Base-by-base conservation (phyloP, 1,284 basidiomycete species). In the Papiliotrema fonsecae region DNA sequence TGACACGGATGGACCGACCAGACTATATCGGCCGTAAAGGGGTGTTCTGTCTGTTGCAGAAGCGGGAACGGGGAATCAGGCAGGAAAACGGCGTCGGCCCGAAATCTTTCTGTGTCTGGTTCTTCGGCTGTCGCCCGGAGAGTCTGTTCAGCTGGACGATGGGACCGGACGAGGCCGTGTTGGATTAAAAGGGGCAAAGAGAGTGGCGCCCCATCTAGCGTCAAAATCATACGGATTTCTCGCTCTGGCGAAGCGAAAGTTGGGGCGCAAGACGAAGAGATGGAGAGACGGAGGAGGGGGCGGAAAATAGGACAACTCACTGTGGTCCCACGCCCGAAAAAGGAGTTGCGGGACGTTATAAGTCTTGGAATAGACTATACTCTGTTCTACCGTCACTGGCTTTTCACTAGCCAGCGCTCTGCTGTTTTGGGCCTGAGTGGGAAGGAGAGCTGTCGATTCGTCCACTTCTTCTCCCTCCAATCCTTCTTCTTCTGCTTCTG, bases 1-100 rank as follows among this genome's bases (percentile, higher is more conserved):
- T 60, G 53, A 45, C 61, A 62, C 6, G 64, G 64, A 48, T 69
- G 63, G 25, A 69, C 54, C 42, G 51, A 56, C 52, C 65, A 65
- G 34, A 59, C 59, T 4, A 56, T 40, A 18, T 52, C 34, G 3
- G 57, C 56, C 1, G 66, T 65, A n/a, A 51, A 37, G 2, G 64
- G 63, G 45, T 65, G 66, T 41, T 67, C 59, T 0, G 38, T 42
- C 19, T 52, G 52, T 43, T 64, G 61, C n/a, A 69, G 38, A 11
- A 69, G 54, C 10, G 66, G 64, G 39, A 65, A 64, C 11, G 56
- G 48, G 16, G 54, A 56, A 28, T 49, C 34, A 2, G 50, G 45
- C n/a, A n/a, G n/a, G n/a, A n/a, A n/a, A n/a, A n/a, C n/a, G n/a
- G n/a, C n/a, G n/a, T n/a, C n/a, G n/a, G n/a, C n/a, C n/a, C n/a